A percentile compares a stretch with the other conserved stretches of the same genome.
phyloP scores from a whole-genome alignment of 345 rosid species.

The Excoecaria agallocha region DNA sequence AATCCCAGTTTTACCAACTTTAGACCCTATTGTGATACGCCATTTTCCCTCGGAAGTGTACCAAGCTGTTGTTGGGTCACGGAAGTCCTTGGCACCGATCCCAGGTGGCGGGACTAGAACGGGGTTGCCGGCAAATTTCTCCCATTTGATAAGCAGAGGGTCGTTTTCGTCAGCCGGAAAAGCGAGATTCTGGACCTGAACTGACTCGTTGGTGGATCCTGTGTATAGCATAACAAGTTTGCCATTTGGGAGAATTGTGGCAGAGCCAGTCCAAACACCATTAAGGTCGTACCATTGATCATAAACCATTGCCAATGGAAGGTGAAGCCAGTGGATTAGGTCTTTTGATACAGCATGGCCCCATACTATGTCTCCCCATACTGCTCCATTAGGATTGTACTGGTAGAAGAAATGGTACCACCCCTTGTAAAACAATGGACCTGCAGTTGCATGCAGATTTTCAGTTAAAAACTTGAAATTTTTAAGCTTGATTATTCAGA shows the following conservation, averaged over 20 bases:
- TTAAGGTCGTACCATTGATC: slow-evolving; percentile 77
- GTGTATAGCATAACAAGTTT: slow-evolving; percentile 78
- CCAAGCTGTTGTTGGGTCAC: slow-evolving; percentile 99
- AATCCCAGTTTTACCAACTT: slow-evolving; percentile 61
- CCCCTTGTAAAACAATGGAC: slow-evolving; percentile 88
- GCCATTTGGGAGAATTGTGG: slow-evolving; percentile 81
- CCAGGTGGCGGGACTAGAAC: slow-evolving; percentile 74
- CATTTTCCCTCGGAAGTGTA: slow-evolving; percentile 69
- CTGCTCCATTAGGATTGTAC: slow-evolving; percentile 76
- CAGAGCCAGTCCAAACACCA: slow-evolving; percentile 95
- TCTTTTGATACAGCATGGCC: slow-evolving; percentile 89
- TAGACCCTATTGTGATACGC: slow-evolving; percentile 76
- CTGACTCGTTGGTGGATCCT: slow-evolving; percentile 64
- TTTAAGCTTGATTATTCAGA: too few relatives aligned
- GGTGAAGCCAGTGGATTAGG: slow-evolving; percentile 80
- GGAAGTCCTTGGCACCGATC: slow-evolving; percentile 59
- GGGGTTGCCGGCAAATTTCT: slow-evolving; percentile 67
- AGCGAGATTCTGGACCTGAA: slow-evolving; percentile 89
- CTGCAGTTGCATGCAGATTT: slow-evolving; percentile 27
- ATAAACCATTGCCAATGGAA: slow-evolving; percentile 81
- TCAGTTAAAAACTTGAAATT: too few relatives aligned
- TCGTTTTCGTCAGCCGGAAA: slow-evolving; percentile 72
- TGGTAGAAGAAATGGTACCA: slow-evolving; percentile 97
- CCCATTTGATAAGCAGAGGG: slow-evolving; percentile 72
- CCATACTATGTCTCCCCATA: slow-evolving; percentile 96